Base-by-base conservation (phyloP, 768 basidiomycete species). In the Chalciporus piperatus region DNA sequence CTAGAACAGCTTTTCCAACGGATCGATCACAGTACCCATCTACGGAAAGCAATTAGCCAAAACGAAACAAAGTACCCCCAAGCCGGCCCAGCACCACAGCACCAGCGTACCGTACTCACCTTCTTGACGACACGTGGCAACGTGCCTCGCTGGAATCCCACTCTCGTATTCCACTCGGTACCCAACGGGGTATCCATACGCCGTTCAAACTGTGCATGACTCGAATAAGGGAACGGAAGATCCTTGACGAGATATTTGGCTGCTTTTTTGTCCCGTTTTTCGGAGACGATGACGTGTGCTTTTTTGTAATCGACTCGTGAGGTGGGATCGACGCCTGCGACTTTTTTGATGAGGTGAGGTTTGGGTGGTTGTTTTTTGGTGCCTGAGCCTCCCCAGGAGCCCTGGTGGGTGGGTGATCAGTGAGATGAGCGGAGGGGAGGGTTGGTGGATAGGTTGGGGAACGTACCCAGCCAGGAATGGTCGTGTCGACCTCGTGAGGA, bases 251-350 rank as follows among this genome's bases (percentile, higher is more conserved):
- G 77, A 67, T 95, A 98, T 71, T 92, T 90, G 14, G 83, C 74
- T 0, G 91, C 94, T 67, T 97, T 97, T 73, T 92, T 92, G 73
- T 98, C 96, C 52, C 85, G 84, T 70, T 88, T 92, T 71, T 99
- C 96, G 2, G 92, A 93, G 61, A 99, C 90, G 74, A 99, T 97
- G 63, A 98, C 82, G 65, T 97, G 87, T 11, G 84, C 78, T 63
- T 92, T 92, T 54, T 77, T 76, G 61, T 85, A 86, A 69, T 99
- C 97, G 13, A 87, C 85, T 40, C 97, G 90, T 44, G 83, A 73
- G 16, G 76, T 74, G 0, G 91, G 87, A 56, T 87, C 84, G 57
- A 98, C 75, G 14, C 96, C 95, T 0, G 90, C 80, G 23, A 92
- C 72, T 61, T 87, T 85, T 63, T 92, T 92, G 67, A 95, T 79